A percentile compares a stretch with the other conserved stretches of the same genome.
These are phyloP conservation scores for Stemphylium vesicarium DNA, from an alignment of 2,329 filamentous ascomycete species.

Conservation along the genomic window DNA sequence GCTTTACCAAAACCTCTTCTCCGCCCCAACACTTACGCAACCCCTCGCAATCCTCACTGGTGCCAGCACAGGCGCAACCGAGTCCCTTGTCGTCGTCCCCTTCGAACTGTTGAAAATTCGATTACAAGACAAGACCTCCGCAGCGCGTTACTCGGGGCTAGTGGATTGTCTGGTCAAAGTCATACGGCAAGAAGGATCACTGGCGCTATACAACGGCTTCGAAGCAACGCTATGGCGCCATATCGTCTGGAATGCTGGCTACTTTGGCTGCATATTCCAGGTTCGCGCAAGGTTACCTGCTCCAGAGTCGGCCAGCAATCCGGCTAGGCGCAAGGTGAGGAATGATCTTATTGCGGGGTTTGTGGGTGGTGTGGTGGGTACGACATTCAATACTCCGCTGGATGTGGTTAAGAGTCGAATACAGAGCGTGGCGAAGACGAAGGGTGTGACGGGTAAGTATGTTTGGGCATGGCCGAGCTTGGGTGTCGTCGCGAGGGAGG, in stretches of 20 bases:
- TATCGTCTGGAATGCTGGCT: conserved; percentile 43
- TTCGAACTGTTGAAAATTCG: conserved; percentile 42
- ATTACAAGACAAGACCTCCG: conserved; percentile 37
- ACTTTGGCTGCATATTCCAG: conserved; percentile 43
- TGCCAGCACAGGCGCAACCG: conserved; percentile 37
- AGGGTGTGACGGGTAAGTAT: conserved; percentile 35
- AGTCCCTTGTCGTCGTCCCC: conserved; percentile 42
- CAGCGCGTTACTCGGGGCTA: conserved; percentile 34
- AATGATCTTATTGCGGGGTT: conserved; percentile 40
- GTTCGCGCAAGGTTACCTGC: conserved; percentile 32
- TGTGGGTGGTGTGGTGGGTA: conserved; percentile 38
- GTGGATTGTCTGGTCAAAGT: conserved; percentile 39
- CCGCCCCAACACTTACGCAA: conserved; percentile 28
- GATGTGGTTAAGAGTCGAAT: conserved; percentile 44
- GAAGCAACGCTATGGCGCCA: conserved; percentile 42
- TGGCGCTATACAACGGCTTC: conserved; percentile 41
- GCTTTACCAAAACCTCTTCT: conserved; percentile 35
- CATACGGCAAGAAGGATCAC: conserved; percentile 30
- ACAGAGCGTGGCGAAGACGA: conserved; percentile 38
- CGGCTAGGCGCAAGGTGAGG: conserved; percentile 31
- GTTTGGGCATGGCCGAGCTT: conserved; percentile 41
- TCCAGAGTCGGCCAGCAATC: conserved; percentile 19
- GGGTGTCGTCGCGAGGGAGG: conserved; percentile 34
- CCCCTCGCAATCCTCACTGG: conserved; percentile 37
- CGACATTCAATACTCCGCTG: conserved; percentile 40